Evolutionary conservation across 768 basidiomycete genomes (phyloP).

Genomic region (Baorangia bicolor): DNA sequence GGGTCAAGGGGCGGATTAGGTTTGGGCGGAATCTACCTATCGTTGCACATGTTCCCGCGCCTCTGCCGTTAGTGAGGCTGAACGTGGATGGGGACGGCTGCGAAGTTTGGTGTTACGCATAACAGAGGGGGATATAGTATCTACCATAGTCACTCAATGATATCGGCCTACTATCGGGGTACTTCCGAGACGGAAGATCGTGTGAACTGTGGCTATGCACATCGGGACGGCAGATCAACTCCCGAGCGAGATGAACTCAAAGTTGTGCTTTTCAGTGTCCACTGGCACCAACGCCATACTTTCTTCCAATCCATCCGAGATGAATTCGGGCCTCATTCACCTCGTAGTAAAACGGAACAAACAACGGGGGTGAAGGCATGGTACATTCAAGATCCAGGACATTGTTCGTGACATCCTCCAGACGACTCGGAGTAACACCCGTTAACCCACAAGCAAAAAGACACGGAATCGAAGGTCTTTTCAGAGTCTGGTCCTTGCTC

Average conservation of each 20-base stretch:
- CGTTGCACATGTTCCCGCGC: conserved; percentile 28
- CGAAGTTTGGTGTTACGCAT: conserved; percentile 25
- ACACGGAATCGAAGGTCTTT: too few relatives aligned
- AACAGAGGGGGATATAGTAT: not conserved
- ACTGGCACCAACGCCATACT: not conserved
- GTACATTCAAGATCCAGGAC: too few relatives aligned
- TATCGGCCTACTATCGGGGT: not conserved
- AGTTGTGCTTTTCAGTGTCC: too few relatives aligned
- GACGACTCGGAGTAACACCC: too few relatives aligned
- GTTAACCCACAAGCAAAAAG: too few relatives aligned
- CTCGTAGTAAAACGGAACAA: not conserved
- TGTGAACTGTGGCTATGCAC: too few relatives aligned
- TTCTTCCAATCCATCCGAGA: not conserved
- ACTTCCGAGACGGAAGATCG: not conserved
- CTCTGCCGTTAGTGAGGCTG: conserved; percentile 17
- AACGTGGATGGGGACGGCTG: conserved; percentile 17
- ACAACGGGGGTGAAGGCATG: too few relatives aligned
- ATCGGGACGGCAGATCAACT: not conserved
- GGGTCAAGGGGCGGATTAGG: conserved; percentile 34
- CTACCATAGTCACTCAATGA: not conserved
- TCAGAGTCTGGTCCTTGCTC: too few relatives aligned
- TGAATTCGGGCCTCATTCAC: not conserved
- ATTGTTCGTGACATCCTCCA: too few relatives aligned
- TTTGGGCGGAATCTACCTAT: conserved; percentile 37
- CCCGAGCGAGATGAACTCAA: not conserved